phyloP scores from a whole-genome alignment of 208 protist species.

The Leishmania arabica region DNA sequence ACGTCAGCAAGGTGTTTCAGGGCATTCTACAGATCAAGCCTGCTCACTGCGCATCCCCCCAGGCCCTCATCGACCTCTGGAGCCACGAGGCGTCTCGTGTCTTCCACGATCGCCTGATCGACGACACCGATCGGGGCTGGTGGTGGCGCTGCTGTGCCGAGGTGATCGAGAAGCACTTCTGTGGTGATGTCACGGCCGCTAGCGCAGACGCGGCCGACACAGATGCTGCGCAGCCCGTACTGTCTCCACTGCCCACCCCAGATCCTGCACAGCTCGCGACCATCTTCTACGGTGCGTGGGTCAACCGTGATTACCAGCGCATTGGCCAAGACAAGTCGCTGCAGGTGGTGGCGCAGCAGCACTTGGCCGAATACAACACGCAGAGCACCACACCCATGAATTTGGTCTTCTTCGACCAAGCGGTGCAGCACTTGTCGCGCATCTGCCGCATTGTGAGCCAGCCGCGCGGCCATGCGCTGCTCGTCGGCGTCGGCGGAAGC shows the following conservation, averaged over 20 bases:
- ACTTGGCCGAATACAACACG: slow-evolving; percentile 94
- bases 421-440: slow-evolving; percentile 95
- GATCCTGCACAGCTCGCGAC: slow-evolving; percentile 27
- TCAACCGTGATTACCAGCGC: slow-evolving; percentile 54
- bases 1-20: slow-evolving; percentile 97
- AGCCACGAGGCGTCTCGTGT: slow-evolving; percentile 95
- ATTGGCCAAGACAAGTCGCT: slow-evolving; percentile 34
- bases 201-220: slow-evolving; percentile 17
- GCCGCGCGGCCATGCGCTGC: slow-evolving; percentile 95
- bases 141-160: slow-evolving; percentile 84
- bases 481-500: slow-evolving; percentile 97
- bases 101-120: slow-evolving; percentile 97
- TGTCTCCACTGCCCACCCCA: neutral
- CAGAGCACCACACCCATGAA: slow-evolving; percentile 81
- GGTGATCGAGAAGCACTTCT: slow-evolving; percentile 71
- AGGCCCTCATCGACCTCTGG: slow-evolving; percentile 89
- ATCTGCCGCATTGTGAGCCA: slow-evolving; percentile 96
- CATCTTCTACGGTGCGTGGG: slow-evolving; percentile 74
- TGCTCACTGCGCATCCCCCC: slow-evolving; percentile 48
- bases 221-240: neutral
- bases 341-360: slow-evolving; percentile 73
- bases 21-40: slow-evolving; percentile 92
- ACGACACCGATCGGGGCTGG: slow-evolving; percentile 90
- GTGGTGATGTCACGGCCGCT: slow-evolving; percentile 35
- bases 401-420: slow-evolving; percentile 97